phyloP scores from a whole-genome alignment of 306 rosid species.

The Cucurbita argyrosperma region DNA sequence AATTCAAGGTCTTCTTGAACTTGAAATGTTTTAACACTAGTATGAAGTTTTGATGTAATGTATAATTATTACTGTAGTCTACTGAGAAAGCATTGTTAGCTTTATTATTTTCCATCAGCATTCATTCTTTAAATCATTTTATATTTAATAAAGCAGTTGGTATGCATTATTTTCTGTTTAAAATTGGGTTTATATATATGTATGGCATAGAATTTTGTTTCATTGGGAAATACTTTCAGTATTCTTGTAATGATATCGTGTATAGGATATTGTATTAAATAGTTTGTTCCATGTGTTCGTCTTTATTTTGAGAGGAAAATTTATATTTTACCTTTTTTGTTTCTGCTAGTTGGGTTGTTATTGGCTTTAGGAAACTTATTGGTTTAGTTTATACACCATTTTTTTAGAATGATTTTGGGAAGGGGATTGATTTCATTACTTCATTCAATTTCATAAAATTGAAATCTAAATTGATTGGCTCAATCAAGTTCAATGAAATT shows the following conservation, averaged over 20 bases:
- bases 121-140: not conserved
- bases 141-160: not conserved
- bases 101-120: not conserved
- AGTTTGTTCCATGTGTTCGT: not conserved
- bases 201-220: not conserved
- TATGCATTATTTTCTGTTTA: not conserved
- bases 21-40: not conserved
- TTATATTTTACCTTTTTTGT: too few species aligned
- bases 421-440: too few species aligned
- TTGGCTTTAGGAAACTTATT: too few species aligned
- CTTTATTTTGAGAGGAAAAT: too few species aligned
- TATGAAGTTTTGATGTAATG: not conserved
- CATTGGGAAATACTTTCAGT: not conserved
- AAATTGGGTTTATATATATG: not conserved
- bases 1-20: not conserved
- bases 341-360: too few species aligned
- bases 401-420: too few species aligned
- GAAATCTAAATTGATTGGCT: too few species aligned
- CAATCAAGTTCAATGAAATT: too few species aligned
- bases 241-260: not conserved
- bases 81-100: not conserved
- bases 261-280: not conserved
- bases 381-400: too few species aligned
- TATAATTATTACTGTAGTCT: not conserved
- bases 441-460: too few species aligned